Conservation (phyloP, 441 rosid genomes). For the Capsella rubella region DNA sequence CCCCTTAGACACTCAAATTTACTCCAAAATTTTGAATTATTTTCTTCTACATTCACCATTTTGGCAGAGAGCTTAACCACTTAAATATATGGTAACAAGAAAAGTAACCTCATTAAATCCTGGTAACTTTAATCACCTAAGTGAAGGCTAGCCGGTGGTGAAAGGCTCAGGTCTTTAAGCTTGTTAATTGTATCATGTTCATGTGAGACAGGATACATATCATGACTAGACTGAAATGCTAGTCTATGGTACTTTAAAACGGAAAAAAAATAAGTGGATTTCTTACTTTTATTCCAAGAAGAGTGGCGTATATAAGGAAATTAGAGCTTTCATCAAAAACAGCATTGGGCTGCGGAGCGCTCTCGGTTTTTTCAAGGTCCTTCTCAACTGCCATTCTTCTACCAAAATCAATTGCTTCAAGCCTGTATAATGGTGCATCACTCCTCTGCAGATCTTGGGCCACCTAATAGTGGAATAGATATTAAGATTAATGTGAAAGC, state of each 20-base stretch:
- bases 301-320: conserved; percentile 93
- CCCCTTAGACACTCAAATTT: neutral
- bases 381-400: conserved; percentile 98
- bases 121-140: neutral
- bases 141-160: neutral
- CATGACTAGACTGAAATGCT: neutral
- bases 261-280: conserved; percentile 4
- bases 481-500: conserved; percentile 15
- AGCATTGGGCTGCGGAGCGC: conserved; percentile 83
- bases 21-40: too few relatives aligned
- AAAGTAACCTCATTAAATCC: neutral
- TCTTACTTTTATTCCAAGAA: conserved; percentile 90
- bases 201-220: conserved; percentile 14
- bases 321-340: conserved; percentile 97
- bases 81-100: neutral
- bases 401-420: conserved; percentile 98
- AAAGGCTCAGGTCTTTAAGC: neutral
- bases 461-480: conserved; percentile 54
- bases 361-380: conserved; percentile 95
- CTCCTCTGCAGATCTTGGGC: conserved; percentile 99
- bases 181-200: conserved; percentile 1
- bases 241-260: conserved; percentile 7
- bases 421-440: conserved; percentile 81
- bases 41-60: neutral
- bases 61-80: conserved; percentile 13